Base-by-base conservation (phyloP, 2,329 filamentous ascomycete species). In the Hypoxylon sp. region DNA sequence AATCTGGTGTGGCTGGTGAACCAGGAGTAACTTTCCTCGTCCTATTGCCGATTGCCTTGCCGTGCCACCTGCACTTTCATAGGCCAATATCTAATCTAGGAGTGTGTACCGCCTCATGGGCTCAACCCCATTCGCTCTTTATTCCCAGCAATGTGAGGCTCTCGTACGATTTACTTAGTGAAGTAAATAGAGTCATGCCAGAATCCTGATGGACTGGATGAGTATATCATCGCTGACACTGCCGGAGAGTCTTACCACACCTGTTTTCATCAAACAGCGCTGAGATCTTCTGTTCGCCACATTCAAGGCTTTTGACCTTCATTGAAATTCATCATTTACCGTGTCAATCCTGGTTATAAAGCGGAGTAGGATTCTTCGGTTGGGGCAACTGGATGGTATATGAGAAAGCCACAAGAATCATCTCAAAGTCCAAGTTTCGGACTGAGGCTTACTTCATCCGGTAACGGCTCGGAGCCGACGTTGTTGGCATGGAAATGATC, bases 401-500 rank as follows among this genome's bases (percentile, higher is more conserved):
- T 22, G 17, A 44, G 40, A 44, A n/a, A 22, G 7, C 8, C 7
- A n/a, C 40, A 44, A 44, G 2, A 3, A 44, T 22, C 17, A 22
- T 59, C 31, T 44, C 40, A 14, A 25, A 35, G 30, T 17, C 31
- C 27, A 42, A 35, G 25, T 40, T 37, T 44, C 44, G 7, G 17
- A 22, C 22, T 37, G 7, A 44, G 27, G 27, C 22, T 46, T 40
- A 48, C 22, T 17, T 49, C 20, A 22, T 27, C 46, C 27, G 35
- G 31, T 31, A 30, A 30, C 33, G 44, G 8, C 13, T 40, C 17
- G 17, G 17, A 33, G 30, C 37, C 35, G 25, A 30, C 31, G 22
- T 56, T 57, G 46, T 60, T 64, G 58, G 62, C 33, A 77, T 77
- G 76, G 69, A 68, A 54, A 68, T 53, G 63, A 66, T 66, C 35